Evolutionary conservation across 257 asterid species (phyloP), one percentile per base, ranked within the genome.

Genomic region (Solanum medicagineum): DNA sequence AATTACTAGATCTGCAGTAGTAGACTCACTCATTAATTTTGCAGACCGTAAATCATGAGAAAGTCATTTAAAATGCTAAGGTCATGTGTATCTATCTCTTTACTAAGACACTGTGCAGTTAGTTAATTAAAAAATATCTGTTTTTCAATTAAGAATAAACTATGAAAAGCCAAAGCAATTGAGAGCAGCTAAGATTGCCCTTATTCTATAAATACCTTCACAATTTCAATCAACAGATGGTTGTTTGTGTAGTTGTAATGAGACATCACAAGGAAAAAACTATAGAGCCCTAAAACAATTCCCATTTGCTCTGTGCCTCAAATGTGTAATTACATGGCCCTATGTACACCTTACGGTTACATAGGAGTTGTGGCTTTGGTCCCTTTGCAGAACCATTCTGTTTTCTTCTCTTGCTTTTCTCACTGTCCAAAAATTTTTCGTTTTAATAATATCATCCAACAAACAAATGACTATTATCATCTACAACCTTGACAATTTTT

Each of bases 301-400:
- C 87, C 88, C 85, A 51, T 53, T 86, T 84, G 80, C 71, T 85
- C 84, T 54, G 86, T 86, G 85, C 68, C 87, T 79, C 77, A 59
- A 65, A 36, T 90, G 85, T 85, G 89, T 90, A 90, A 90, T 89
- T 90, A 90, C 93, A 91, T 87, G 88, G 83, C 89, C 96, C 98
- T 85, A 89, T 80, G 89, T 57, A 82, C 85, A 83, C 97, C 97
- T 95, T 93, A 85, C 97, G 95, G 95, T 92, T 93, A 89, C 94
- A 89, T 82, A 91, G 92, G 94, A 77, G 73, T 84, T 80, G 80
- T 77, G 80, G 90, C 83, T 63, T 63, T 19, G 83, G 44, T 36
- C 86, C 85, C 81, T 66, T 86, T 82, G 85, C 70, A 71, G 79
- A 74, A 56, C 53, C 80, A 22, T 47, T 59, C 42, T 85, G 66